phyloP scores from a whole-genome alignment of 2,329 filamentous ascomycete species.

The Salinomyces thailandicus region DNA sequence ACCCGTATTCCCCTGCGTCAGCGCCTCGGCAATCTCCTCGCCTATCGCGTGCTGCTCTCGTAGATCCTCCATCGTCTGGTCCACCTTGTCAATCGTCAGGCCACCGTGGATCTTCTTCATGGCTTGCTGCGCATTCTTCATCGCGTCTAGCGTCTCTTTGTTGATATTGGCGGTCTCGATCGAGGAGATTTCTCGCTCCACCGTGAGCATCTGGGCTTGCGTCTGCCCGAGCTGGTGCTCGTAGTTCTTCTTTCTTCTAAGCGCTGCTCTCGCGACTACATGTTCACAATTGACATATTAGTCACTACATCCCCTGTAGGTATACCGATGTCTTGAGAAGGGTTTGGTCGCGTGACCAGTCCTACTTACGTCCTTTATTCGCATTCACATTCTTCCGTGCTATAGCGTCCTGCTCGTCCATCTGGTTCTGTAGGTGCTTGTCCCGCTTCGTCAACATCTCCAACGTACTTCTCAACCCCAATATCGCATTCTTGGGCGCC shows the following conservation, averaged over 20 bases:
- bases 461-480: slow-evolving; percentile 74
- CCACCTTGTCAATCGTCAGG: slow-evolving; percentile 87
- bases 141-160: slow-evolving; percentile 84
- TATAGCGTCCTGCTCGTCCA: slow-evolving; percentile 81
- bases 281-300: not conserved
- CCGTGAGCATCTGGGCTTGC: slow-evolving; percentile 73
- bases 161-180: slow-evolving; percentile 99
- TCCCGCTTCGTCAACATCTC: slow-evolving; percentile 98
- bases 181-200: slow-evolving; percentile 90
- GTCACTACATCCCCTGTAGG: not conserved
- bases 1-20: slow-evolving; percentile 58
- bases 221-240: slow-evolving; percentile 91
- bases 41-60: slow-evolving; percentile 86
- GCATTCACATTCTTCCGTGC: slow-evolving; percentile 78
- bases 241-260: slow-evolving; percentile 88
- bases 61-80: slow-evolving; percentile 86
- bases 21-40: slow-evolving; percentile 82
- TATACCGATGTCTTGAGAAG: not conserved
- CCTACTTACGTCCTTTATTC: slow-evolving; percentile 78
- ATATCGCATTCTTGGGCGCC: slow-evolving; percentile 91
- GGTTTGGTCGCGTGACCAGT: slow-evolving; percentile 4
- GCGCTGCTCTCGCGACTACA: slow-evolving; percentile 77
- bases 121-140: slow-evolving; percentile 80
- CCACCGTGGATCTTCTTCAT: slow-evolving; percentile 91
- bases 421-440: slow-evolving; percentile 80